Conservation (phyloP, 805 yeast genomes). For the Wickerhamomyces kurtzmanii region DNA sequence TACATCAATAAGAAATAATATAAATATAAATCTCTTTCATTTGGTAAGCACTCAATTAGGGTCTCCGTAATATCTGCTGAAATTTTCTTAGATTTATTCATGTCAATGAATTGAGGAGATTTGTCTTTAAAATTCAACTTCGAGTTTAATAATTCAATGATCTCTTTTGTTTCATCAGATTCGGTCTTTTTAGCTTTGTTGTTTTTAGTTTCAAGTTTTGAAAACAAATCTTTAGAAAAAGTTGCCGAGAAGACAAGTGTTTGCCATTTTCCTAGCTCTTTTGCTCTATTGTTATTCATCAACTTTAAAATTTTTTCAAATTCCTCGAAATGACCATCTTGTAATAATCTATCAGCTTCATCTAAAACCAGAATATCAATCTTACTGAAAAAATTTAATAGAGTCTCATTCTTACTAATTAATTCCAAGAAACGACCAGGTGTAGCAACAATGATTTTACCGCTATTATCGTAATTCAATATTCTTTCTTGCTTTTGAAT, state of each 20-base stretch:
- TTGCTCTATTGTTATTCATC: slow-evolving; percentile 40
- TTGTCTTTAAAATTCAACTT: slow-evolving; percentile 65
- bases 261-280: slow-evolving; percentile 52
- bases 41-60: slow-evolving; percentile 81
- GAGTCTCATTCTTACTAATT: slow-evolving; percentile 46
- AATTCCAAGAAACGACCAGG: slow-evolving; percentile 89
- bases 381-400: slow-evolving; percentile 29
- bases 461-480: slow-evolving; percentile 58
- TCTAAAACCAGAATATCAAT: slow-evolving; percentile 61
- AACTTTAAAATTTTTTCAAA: slow-evolving; percentile 71
- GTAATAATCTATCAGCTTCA: slow-evolving; percentile 92
- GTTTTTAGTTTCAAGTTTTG: slow-evolving; percentile 46
- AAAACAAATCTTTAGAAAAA: slow-evolving; percentile 72
- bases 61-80: slow-evolving; percentile 75
- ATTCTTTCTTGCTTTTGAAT: slow-evolving; percentile 88
- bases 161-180: slow-evolving; percentile 38
- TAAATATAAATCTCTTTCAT: slow-evolving; percentile 81
- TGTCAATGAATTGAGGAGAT: slow-evolving; percentile 73
- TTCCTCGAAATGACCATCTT: slow-evolving; percentile 95
- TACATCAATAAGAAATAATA: slow-evolving; percentile 82
- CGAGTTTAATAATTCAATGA: slow-evolving; percentile 51
- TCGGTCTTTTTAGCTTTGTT: slow-evolving; percentile 18
- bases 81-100: slow-evolving; percentile 76
- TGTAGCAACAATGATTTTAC: slow-evolving; percentile 75
- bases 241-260: slow-evolving; percentile 95